A percentile compares a stretch with the other conserved stretches of the same genome.
Evolutionary conservation across 805 yeast species (phyloP).

Genomic region (Metschnikowia kofuensis): DNA sequence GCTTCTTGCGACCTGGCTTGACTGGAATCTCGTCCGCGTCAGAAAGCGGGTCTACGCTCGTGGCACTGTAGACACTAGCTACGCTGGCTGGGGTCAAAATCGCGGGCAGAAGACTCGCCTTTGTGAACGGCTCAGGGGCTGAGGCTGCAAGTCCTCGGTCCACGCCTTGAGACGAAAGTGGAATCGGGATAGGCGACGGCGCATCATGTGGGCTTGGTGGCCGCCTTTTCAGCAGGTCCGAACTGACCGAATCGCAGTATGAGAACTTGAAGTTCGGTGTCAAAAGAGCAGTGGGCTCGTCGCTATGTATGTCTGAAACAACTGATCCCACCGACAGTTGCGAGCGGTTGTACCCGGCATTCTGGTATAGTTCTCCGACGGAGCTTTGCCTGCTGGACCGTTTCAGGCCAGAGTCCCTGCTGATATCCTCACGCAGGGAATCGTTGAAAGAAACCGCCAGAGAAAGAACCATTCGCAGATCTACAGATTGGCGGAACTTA

Average conservation of each 20-base stretch:
- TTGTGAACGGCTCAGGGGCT: conserved; percentile 17
- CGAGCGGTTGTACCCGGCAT: conserved; percentile 15
- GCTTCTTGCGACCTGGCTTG: conserved; percentile 15
- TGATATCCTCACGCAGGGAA: conserved; percentile 2
- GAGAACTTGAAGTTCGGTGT: conserved; percentile 9
- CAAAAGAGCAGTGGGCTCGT: not conserved
- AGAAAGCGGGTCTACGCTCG: too few species aligned
- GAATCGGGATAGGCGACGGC: conserved; percentile 26
- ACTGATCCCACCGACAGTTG: conserved; percentile 27
- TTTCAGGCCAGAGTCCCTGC: too few species aligned
- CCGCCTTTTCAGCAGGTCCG: not conserved
- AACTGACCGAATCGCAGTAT: not conserved
- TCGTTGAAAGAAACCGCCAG: not conserved
- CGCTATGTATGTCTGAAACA: conserved; percentile 17
- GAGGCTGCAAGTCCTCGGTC: conserved; percentile 25
- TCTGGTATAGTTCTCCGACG: not conserved
- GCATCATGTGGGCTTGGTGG: conserved; percentile 2
- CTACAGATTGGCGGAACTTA: conserved; percentile 37
- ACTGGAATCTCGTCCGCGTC: not conserved
- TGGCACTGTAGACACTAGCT: too few species aligned
- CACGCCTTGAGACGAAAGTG: conserved; percentile 28
- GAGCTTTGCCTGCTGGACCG: conserved; percentile 1
- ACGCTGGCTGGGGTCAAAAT: conserved; percentile 6
- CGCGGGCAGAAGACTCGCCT: conserved; percentile 14
- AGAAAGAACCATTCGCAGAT: conserved; percentile 30